phyloP scores from a whole-genome alignment of 2,329 filamentous ascomycete genomes.

The Fusarium protoensiforme region DNA sequence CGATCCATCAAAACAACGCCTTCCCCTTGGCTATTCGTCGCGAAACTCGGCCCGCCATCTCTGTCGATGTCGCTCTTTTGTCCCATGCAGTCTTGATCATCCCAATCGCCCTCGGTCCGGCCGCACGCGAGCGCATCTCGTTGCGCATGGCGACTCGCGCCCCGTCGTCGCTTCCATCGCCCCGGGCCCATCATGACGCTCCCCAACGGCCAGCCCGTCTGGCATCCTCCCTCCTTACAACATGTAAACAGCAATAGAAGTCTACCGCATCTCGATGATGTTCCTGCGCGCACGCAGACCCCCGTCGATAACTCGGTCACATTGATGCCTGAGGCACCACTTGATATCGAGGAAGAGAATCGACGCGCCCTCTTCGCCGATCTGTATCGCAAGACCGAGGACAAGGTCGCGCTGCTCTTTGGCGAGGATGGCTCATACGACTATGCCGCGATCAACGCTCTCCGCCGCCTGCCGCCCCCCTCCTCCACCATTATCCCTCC shows the following conservation, averaged over 20 bases:
- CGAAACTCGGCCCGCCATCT: slow-evolving; percentile 60
- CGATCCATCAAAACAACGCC: slow-evolving; percentile 64
- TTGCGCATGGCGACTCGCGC: slow-evolving; percentile 67
- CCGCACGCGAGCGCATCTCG: slow-evolving; percentile 63
- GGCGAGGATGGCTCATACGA: slow-evolving; percentile 66
- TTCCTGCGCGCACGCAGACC: slow-evolving; percentile 61
- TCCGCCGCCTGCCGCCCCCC: slow-evolving; percentile 56
- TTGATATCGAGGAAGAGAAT: slow-evolving; percentile 74
- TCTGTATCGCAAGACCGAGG: slow-evolving; percentile 81
- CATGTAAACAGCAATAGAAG: slow-evolving; percentile 60
- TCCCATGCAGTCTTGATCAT: slow-evolving; percentile 61
- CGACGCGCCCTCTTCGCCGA: slow-evolving; percentile 80
- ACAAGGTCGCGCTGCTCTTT: slow-evolving; percentile 82
- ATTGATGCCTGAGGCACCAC: slow-evolving; percentile 70
- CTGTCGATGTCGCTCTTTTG: slow-evolving; percentile 62
- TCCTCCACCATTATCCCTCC: slow-evolving; percentile 60
- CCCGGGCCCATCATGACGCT: slow-evolving; percentile 71
- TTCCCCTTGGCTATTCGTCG: slow-evolving; percentile 52
- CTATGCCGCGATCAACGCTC: slow-evolving; percentile 62
- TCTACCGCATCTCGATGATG: slow-evolving; percentile 72
- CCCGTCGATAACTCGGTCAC: slow-evolving; percentile 60
- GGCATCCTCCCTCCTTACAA: slow-evolving; percentile 68
- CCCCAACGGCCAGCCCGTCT: slow-evolving; percentile 73
- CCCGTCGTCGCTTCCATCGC: slow-evolving; percentile 60
- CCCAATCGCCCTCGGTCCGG: slow-evolving; percentile 58